Evolutionary conservation across 306 rosid species (phyloP).

Genomic region (Fragaria ananassa): DNA sequence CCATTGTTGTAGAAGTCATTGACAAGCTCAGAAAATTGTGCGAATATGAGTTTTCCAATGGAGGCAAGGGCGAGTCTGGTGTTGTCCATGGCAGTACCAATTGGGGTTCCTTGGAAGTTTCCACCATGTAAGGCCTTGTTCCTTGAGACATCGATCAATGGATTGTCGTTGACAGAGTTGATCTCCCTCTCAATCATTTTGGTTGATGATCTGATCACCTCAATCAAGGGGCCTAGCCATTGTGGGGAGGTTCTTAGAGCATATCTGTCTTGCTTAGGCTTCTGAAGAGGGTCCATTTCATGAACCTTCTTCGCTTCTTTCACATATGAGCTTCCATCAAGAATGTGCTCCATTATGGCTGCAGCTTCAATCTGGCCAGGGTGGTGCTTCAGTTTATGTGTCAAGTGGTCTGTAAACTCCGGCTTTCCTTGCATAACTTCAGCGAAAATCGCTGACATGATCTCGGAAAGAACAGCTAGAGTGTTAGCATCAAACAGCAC

Average conservation of each 20-base stretch:
- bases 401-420: conserved; percentile 81
- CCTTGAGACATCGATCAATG: conserved; percentile 85
- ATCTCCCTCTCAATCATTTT: conserved; percentile 95
- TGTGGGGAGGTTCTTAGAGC: conserved; percentile 92
- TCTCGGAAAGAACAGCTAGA: conserved; percentile 52
- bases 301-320: conserved; percentile 65
- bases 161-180: conserved; percentile 88
- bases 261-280: conserved; percentile 87
- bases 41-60: conserved; percentile 80
- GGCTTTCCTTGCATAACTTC: conserved; percentile 94
- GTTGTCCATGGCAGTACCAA: conserved; percentile 97
- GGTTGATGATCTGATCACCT: conserved; percentile 68
- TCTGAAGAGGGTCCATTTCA: conserved; percentile 80
- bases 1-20: conserved; percentile 87
- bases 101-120: conserved; percentile 90
- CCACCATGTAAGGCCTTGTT: conserved; percentile 91
- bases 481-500: conserved; percentile 79
- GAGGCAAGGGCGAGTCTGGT: conserved; percentile 76
- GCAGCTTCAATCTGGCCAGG: conserved; percentile 99
- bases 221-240: conserved; percentile 92
- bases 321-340: conserved; percentile 73
- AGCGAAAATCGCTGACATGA: conserved; percentile 72
- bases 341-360: conserved; percentile 91
- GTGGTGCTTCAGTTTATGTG: conserved; percentile 82
- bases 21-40: conserved; percentile 93